Base-by-base conservation (phyloP, 768 basidiomycete species). In the Gyrodon lividus region DNA sequence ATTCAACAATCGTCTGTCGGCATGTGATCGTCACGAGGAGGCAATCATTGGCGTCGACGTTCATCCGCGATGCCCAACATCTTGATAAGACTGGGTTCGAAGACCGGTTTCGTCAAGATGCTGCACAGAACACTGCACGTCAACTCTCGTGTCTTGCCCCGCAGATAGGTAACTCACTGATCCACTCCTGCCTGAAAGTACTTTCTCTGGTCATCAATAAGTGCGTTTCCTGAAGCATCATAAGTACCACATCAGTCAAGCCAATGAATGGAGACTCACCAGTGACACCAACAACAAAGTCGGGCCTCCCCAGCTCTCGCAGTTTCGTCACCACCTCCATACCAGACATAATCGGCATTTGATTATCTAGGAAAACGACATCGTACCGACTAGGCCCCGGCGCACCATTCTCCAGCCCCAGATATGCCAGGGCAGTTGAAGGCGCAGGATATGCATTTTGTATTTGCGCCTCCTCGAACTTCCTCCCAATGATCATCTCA, bases 231-330 rank as follows among this genome's bases (percentile, higher is more conserved):
- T 79, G 54, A 41, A 30, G 22, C n/a, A 43, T 13, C 13, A 59
- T 55, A 8, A 67, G 56, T 17, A 45, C 28, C 30, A 6, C 6
- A n/a, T 26, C 40, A 9, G 4, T 1, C 34, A n/a, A 16, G 14
- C 16, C 23, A 23, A 30, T 22, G 5, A 50, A 4, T 20, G 20
- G 1, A 33, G 26, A 17, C 46, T 58, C 37, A 82, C 84, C 88
- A 46, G 87, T 89, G 37, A 89, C 84, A 30, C 87, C 88, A 16
- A 92, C 86, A n/a, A 93, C 81, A 61, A 92, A 87, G 60, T 92
- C 89, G 17, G 65, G 71, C 54, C 89, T 75, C 7, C 83, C 84
- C 63, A 83, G 65, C 51, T 77, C 75, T 52, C 91, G 73, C 34
- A 94, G 70, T 64, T 79, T 83, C 48, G 76, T 65, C 10, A 91